phyloP scores from a whole-genome alignment of 495 filamentous ascomycete species.

The Trichoderma reesei region DNA sequence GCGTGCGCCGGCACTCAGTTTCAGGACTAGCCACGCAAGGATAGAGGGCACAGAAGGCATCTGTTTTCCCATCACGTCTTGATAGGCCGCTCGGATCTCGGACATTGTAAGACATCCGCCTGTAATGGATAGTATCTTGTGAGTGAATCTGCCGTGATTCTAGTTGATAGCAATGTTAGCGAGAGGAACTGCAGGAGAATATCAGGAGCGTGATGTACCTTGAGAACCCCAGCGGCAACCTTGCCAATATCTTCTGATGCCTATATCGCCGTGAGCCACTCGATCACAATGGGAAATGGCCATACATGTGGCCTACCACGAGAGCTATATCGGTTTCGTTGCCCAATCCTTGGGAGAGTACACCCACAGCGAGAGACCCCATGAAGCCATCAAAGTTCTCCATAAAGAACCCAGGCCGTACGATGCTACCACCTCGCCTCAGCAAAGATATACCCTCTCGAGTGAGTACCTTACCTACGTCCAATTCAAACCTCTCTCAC shows the following conservation, averaged over 20 bases:
- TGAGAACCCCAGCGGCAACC: slow-evolving; percentile 27
- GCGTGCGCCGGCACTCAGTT: slow-evolving; percentile 17
- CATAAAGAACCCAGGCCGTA: slow-evolving; percentile 34
- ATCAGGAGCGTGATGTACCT: slow-evolving; percentile 12
- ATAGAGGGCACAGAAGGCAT: slow-evolving; percentile 18
- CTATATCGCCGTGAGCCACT: slow-evolving; percentile 11
- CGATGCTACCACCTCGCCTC: slow-evolving; percentile 18
- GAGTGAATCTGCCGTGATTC: slow-evolving; percentile 20
- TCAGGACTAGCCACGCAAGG: slow-evolving; percentile 16
- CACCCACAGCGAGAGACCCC: slow-evolving; percentile 17
- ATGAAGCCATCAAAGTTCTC: slow-evolving; percentile 28
- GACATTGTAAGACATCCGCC: slow-evolving; percentile 20
- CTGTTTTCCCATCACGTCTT: slow-evolving; percentile 17
- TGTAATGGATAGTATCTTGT: slow-evolving; percentile 17
- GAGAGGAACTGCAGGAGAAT: not conserved
- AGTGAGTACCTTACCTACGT: slow-evolving; percentile 18
- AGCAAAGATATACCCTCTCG: slow-evolving; percentile 14
- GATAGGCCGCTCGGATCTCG: slow-evolving; percentile 18
- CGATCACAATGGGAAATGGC: not conserved
- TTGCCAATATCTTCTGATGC: slow-evolving; percentile 30
- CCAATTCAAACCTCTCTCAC: slow-evolving; percentile 21
- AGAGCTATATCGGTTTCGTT: slow-evolving; percentile 21
- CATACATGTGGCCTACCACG: slow-evolving; percentile 13
- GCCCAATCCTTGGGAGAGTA: slow-evolving; percentile 21
- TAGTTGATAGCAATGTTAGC: slow-evolving; percentile 6